These are phyloP conservation scores for Hyphopichia wangnamkhiaoensis DNA, from an alignment of 1,139 yeast species.

Conservation along the genomic window DNA sequence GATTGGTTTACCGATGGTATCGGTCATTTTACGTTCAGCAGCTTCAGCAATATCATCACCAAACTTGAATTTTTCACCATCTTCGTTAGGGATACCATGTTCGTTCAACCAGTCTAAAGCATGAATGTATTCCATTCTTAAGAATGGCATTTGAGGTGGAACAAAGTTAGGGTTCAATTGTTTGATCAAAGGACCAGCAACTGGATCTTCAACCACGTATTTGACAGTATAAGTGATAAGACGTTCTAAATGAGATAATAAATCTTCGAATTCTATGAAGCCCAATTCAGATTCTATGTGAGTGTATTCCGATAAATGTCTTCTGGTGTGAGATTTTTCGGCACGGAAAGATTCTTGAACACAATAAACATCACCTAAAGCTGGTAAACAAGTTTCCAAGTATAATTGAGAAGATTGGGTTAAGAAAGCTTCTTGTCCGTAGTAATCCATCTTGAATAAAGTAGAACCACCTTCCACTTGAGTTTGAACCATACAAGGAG, in stretches of 20 bases:
- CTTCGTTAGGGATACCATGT: conserved; percentile 91
- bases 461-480: conserved; percentile 99
- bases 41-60: conserved; percentile 99
- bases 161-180: conserved; percentile 90
- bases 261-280: conserved; percentile 82
- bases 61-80: conserved; percentile 85
- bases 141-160: conserved; percentile 83
- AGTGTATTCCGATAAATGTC: conserved; percentile 96
- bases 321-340: conserved; percentile 97
- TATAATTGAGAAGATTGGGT: conserved; percentile 98
- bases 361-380: conserved; percentile 96
- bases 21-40: conserved; percentile 98
- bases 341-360: conserved; percentile 99
- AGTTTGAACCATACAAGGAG: conserved; percentile 99
- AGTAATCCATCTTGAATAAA: conserved; percentile 87
- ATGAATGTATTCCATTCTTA: conserved; percentile 85
- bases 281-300: conserved; percentile 95
- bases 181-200: conserved; percentile 84
- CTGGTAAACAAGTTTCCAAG: conserved; percentile 93
- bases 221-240: conserved; percentile 69
- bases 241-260: conserved; percentile 81
- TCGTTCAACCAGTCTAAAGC: conserved; percentile 97
- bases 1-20: conserved; percentile 88
- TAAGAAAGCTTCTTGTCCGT: conserved; percentile 94
- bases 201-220: conserved; percentile 83